phyloP scores from a whole-genome alignment of 139 green algal genomes.

The Chlamydomonas applanata region DNA sequence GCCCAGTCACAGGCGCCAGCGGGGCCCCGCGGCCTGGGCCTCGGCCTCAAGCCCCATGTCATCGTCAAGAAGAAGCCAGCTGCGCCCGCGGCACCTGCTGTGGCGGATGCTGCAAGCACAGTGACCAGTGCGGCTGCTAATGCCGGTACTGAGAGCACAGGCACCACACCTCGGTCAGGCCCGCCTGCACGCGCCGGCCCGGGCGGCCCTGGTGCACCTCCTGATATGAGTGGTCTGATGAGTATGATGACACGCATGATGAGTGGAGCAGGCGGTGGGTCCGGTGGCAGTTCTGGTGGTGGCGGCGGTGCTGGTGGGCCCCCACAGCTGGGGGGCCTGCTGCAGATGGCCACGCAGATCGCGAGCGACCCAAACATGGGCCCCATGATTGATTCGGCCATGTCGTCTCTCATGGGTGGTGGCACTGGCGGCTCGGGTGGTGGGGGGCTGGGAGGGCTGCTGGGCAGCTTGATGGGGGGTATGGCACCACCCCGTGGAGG shows the following conservation, averaged over 20 bases:
- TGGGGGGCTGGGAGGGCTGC: conserved; percentile 12
- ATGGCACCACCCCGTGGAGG: conserved; percentile 7
- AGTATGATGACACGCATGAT: conserved; percentile 37
- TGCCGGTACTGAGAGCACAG: background rate
- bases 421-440: conserved; percentile 17
- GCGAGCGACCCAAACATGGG: conserved; percentile 38
- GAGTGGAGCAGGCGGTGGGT: conserved; percentile 6
- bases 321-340: conserved; percentile 29
- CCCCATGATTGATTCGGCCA: conserved; percentile 26
- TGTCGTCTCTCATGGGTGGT: conserved; percentile 16
- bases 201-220: background rate
- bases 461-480: conserved; percentile 29
- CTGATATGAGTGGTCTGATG: conserved; percentile 28
- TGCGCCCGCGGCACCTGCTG: background rate
- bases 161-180: background rate
- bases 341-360: conserved; percentile 42
- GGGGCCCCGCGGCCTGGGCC: conserved; percentile 23
- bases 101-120: background rate
- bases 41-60: conserved; percentile 22
- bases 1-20: background rate
- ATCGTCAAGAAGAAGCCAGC: conserved; percentile 40
- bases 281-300: background rate
- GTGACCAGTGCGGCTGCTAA: background rate
- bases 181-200: background rate
- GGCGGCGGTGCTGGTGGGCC: conserved; percentile 11